Base-by-base conservation (phyloP, 1,139 yeast species). In the Scheffersomyces illinoinensis region DNA sequence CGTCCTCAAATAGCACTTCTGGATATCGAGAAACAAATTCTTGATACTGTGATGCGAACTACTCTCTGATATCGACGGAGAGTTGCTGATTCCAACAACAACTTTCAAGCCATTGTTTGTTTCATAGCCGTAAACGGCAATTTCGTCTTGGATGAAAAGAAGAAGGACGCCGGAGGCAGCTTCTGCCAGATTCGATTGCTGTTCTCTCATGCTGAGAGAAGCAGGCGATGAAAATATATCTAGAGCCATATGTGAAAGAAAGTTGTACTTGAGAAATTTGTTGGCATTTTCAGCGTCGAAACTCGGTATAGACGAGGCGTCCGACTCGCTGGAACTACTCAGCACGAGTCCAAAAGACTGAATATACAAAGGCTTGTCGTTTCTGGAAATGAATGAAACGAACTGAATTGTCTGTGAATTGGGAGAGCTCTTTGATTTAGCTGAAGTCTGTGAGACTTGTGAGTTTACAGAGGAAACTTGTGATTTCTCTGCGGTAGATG, bases 181-280 rank as follows among this genome's bases (percentile, higher is more conserved):
- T 4, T 61, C 61, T 19, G 67, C 67, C n/a, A 61, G 59, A 12
- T 75, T 73, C 52, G 76, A 82, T 53, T 77, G 81, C 59, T 75
- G 81, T 60, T 79, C 83, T 24, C 83, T 70, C 54, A 79, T 67
- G 52, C 72, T 66, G 52, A 78, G 62, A 50, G 82, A 74, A n/a
- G 78, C 61, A 0, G 89, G 88, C 20, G 88, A 83, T 47, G 86
- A 76, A 64, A 87, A 86, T 21, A 86, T 80, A 68, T 87, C 91
- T 24, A 87, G 71, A 1, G 90, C 87, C 89, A 87, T 87, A 68
- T 87, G 90, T 18, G 89, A 81, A 47, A 87, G 72, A 64, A 86
- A 87, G 66, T 87, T 87, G 72, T 85, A 87, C 64, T 86, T 85
- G 49, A 87, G 73, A 57, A 84, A 75, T 60, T 77, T 78, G 64